Evolutionary conservation across 2,329 filamentous ascomycete species (phyloP).

Genomic region (Beauveria medogensis): DNA sequence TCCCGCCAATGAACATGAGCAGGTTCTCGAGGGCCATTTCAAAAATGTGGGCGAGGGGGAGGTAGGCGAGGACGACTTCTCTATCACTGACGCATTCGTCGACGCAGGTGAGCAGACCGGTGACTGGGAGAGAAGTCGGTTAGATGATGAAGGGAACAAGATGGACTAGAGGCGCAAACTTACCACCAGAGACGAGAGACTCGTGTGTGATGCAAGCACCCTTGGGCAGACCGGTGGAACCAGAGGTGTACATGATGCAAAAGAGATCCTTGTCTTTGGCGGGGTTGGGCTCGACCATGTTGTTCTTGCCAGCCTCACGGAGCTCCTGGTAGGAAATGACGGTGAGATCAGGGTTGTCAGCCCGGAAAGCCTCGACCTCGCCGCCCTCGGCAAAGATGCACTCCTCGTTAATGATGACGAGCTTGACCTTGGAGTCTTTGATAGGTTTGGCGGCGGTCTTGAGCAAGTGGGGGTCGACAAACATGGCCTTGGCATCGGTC

Average conservation of each 20-base stretch:
- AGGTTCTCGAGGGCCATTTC: constrained; percentile 95
- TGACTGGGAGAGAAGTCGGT: constrained; percentile 39
- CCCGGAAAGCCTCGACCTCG: constrained; percentile 48
- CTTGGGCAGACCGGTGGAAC: constrained; percentile 83
- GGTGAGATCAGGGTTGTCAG: constrained; percentile 44
- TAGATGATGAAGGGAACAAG: background rate
- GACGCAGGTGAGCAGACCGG: constrained; percentile 72
- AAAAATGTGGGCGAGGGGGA: constrained; percentile 91
- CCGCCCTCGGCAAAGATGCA: constrained; percentile 42
- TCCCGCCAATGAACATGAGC: constrained; percentile 80
- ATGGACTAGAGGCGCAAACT: constrained; percentile 25
- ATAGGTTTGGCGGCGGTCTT: constrained; percentile 50
- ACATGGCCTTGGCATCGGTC: constrained; percentile 75
- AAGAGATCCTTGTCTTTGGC: constrained; percentile 70
- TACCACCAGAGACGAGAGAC: constrained; percentile 64
- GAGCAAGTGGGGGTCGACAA: constrained; percentile 73
- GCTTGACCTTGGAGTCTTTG: constrained; percentile 47
- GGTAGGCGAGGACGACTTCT: constrained; percentile 79
- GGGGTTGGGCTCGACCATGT: constrained; percentile 61
- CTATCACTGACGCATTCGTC: constrained; percentile 68
- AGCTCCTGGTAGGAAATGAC: constrained; percentile 50
- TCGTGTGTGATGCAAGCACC: constrained; percentile 77
- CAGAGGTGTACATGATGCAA: constrained; percentile 83
- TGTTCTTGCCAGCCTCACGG: constrained; percentile 52
- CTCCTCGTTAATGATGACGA: constrained; percentile 55